Evolutionary conservation across 2,329 filamentous ascomycete species (phyloP).

Genomic region (Beauveria sp.): DNA sequence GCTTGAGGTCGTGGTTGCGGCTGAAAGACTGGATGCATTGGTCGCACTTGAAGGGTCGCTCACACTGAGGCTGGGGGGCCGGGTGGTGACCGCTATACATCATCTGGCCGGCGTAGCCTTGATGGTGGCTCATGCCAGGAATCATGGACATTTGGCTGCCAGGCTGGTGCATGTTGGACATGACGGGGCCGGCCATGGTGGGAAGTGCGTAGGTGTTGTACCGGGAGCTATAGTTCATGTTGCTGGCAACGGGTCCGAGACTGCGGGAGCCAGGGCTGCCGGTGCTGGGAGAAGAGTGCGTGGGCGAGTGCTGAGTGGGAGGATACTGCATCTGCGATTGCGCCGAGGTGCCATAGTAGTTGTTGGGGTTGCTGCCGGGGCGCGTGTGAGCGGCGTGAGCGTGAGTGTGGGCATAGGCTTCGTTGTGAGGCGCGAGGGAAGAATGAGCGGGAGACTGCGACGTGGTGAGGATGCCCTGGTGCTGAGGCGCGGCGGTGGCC

Average conservation of each 20-base stretch:
- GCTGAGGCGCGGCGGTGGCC: slow-evolving; percentile 4
- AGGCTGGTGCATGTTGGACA: slow-evolving; percentile 73
- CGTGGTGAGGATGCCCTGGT: slow-evolving; percentile 7
- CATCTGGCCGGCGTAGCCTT: slow-evolving; percentile 51
- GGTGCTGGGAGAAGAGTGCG: slow-evolving; percentile 41
- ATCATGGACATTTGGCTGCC: slow-evolving; percentile 65
- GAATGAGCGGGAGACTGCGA: slow-evolving; percentile 29
- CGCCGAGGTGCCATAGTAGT: slow-evolving; percentile 50
- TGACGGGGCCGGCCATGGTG: slow-evolving; percentile 59
- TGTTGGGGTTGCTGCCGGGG: slow-evolving; percentile 47
- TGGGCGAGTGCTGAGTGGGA: slow-evolving; percentile 24
- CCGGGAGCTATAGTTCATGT: slow-evolving; percentile 20
- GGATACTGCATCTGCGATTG: slow-evolving; percentile 39
- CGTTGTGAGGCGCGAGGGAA: not conserved
- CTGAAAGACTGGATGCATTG: slow-evolving; percentile 91
- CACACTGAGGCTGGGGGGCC: slow-evolving; percentile 46
- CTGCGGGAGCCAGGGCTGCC: slow-evolving; percentile 29
- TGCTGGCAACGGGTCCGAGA: not conserved
- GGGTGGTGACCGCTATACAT: slow-evolving; percentile 47
- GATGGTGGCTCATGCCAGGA: slow-evolving; percentile 44
- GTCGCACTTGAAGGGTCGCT: slow-evolving; percentile 92
- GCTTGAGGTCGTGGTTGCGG: slow-evolving; percentile 90
- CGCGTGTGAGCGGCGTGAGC: slow-evolving; percentile 39
- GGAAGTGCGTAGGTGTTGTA: slow-evolving; percentile 43
- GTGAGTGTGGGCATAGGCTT: slow-evolving; percentile 17